These are phyloP conservation scores for Boletus huronensis DNA, from an alignment of 768 basidiomycete species.

Conservation along the genomic window DNA sequence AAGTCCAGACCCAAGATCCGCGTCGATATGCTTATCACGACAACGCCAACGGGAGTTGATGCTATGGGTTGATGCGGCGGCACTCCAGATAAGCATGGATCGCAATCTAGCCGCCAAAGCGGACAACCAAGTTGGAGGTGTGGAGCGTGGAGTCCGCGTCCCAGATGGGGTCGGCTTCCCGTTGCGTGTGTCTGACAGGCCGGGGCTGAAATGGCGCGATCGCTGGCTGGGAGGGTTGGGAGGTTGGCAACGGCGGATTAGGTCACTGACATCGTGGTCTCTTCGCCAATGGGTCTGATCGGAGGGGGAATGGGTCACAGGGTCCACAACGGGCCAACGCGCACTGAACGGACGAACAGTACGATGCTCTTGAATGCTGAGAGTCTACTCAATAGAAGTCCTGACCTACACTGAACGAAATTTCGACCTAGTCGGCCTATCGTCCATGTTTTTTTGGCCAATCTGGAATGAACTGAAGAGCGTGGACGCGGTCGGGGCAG, in stretches of 20 bases:
- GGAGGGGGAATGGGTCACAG: no score
- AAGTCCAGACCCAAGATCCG: not conserved
- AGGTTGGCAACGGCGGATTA: not conserved
- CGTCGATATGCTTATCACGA: not conserved
- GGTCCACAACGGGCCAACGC: not conserved
- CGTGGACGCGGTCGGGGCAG: not conserved
- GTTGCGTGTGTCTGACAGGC: not conserved
- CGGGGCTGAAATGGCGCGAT: not conserved
- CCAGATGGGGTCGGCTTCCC: not conserved
- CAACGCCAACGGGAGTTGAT: no score
- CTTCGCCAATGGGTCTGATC: not conserved
- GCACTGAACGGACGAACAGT: not conserved
- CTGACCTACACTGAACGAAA: not conserved
- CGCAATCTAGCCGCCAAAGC: not conserved
- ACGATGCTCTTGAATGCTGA: not conserved
- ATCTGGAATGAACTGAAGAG: not conserved
- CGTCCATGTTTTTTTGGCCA: not conserved
- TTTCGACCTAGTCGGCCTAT: not conserved
- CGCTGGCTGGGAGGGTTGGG: not conserved
- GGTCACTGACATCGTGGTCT: not conserved
- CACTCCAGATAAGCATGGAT: constrained; percentile 2
- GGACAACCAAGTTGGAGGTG: not conserved
- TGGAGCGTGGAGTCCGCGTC: constrained; percentile 2
- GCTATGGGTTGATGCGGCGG: not conserved
- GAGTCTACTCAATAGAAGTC: not conserved